A percentile compares a stretch with the other conserved stretches of the same genome.
Conservation (phyloP, 169 alveolate species). For the Plasmodium gallinaceum region DNA sequence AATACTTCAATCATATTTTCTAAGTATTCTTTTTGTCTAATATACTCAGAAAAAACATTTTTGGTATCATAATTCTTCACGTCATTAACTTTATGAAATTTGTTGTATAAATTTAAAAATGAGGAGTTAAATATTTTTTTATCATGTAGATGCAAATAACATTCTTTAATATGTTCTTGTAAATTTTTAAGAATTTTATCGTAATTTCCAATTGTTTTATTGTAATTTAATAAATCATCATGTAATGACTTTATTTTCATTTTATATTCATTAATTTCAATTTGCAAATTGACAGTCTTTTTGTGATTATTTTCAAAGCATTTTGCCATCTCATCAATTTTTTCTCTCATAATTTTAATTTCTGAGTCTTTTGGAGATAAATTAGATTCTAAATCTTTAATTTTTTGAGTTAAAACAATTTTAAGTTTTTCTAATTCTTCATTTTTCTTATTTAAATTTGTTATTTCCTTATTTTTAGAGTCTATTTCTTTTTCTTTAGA, state of each 20-base stretch:
- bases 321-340: conserved; percentile 75
- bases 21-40: conserved; percentile 63
- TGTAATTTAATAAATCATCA: conserved; percentile 58
- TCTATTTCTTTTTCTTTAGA: conserved; percentile 66
- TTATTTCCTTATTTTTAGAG: conserved; percentile 23
- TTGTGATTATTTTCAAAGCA: conserved; percentile 76
- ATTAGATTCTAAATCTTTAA: conserved; percentile 61
- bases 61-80: conserved; percentile 68
- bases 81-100: conserved; percentile 69
- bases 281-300: conserved; percentile 61
- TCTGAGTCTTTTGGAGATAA: conserved; percentile 76
- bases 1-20: conserved; percentile 72
- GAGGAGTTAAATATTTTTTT: conserved; percentile 71
- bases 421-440: conserved; percentile 72
- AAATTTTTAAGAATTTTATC: conserved; percentile 62
- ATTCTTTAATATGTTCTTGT: conserved; percentile 74
- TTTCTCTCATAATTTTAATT: conserved; percentile 66
- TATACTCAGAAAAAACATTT: conserved; percentile 71
- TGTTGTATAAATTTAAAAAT: conserved; percentile 61
- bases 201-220: conserved; percentile 68
- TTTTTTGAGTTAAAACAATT: conserved; percentile 59
- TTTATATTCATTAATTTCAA: conserved; percentile 72
- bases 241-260: conserved; percentile 72
- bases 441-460: conserved; percentile 45
- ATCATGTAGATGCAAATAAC: conserved; percentile 73